Evolutionary conservation across 108 stramenopile genomes (phyloP), one percentile per base, ranked within the genome.

Genomic region (Pseudonitzschia pungens): DNA sequence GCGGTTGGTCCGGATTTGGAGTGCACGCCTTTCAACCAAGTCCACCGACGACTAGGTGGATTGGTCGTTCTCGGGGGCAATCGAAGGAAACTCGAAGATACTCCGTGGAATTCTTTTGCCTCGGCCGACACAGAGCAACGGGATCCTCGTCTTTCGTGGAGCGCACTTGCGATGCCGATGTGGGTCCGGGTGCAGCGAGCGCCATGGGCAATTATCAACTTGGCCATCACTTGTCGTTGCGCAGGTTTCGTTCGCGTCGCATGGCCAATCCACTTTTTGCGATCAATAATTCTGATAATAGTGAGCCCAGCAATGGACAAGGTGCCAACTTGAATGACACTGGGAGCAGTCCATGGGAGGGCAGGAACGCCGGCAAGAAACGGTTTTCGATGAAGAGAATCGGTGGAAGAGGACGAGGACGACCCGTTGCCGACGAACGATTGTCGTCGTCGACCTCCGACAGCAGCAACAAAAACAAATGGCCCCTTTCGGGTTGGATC

Each of bases 301-400:
- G 1, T 10, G 26, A 55, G 4, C 9, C 12, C 54, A 22, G 26
- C 36, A 36, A 36, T 55, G 54, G 54, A 12, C 2, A 24, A 2
- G 54, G 10, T 55, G 54, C 21, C 54, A 24, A 55, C 54, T 2
- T 0, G 2, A 11, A 22, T 22, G 62, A 63, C 40, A 27, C 27
- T 1, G 15, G n/a, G 31, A 63, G 20, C 36, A 63, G 6, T 12
- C 27, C 10, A 12, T 36, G 2, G 36, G 36, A 36, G 36, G 36
- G 36, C 6, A 6, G 36, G 36, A 36, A 6, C 6, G 2, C 36
- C 36, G 36, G 36, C 36, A 36, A 36, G 36, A 63, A 63, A 21
- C 62, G 31, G 20, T 58, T 58, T 58, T 58, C 62, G 27, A 63
- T 63, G 40, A 63, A 33, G 18, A 8, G 62, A 16, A 33, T 41